These are phyloP conservation scores for Tylopilus rubrobrunneus DNA, from an alignment of 768 basidiomycete genomes.

Conservation along the genomic window DNA sequence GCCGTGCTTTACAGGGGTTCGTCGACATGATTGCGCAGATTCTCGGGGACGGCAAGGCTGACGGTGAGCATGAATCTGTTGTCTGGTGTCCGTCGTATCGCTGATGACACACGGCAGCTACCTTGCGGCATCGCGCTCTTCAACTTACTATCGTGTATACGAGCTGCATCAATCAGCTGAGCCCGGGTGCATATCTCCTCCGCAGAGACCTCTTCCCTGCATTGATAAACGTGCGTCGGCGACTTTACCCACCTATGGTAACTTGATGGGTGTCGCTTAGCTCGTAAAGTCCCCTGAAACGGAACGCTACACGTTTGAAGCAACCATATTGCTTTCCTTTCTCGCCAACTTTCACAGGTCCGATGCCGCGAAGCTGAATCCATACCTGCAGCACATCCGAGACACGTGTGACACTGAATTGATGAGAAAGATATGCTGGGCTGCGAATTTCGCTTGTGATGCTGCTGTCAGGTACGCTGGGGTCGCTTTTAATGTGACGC, in stretches of 20 bases:
- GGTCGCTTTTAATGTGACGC: not conserved
- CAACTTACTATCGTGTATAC: constrained; percentile 57
- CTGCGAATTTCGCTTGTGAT: constrained; percentile 49
- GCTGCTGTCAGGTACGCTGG: constrained; percentile 43
- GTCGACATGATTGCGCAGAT: constrained; percentile 44
- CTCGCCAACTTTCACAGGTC: constrained; percentile 72
- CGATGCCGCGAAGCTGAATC: constrained; percentile 65
- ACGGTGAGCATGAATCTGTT: constrained; percentile 25
- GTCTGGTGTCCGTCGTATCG: not conserved
- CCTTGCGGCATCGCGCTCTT: constrained; percentile 48
- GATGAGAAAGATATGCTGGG: constrained; percentile 57
- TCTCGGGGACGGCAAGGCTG: constrained; percentile 41
- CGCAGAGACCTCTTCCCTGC: constrained; percentile 58
- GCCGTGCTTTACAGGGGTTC: constrained; percentile 40
- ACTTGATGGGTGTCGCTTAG: constrained; percentile 30
- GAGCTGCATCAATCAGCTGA: constrained; percentile 58
- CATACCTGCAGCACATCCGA: constrained; percentile 53
- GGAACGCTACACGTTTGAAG: constrained; percentile 56
- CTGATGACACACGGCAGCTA: constrained; percentile 31
- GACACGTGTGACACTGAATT: constrained; percentile 45
- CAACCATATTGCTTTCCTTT: constrained; percentile 53
- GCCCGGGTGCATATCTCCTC: constrained; percentile 69
- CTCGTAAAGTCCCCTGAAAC: constrained; percentile 54
- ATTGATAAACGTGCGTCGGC: constrained; percentile 41
- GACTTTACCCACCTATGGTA: not conserved